Percentiles rank a stretch among this genome's conserved stretches.
Evolutionary conservation across 2,329 filamentous ascomycete species (phyloP).

Genomic region (Paraphoma sp.): DNA sequence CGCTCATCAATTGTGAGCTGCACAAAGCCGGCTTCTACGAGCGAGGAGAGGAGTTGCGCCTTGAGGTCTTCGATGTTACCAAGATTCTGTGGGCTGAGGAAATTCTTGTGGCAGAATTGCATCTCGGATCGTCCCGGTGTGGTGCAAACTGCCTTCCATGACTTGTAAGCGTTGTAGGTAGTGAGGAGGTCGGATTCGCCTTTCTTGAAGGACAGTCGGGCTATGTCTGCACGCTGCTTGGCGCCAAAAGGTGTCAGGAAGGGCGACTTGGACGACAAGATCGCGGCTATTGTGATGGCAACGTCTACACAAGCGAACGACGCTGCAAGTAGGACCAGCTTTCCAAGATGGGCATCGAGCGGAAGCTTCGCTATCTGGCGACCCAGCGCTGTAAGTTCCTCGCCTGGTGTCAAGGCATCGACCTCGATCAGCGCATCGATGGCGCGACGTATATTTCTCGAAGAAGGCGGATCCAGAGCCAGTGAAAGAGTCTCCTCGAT

Average conservation of each 20-base stretch:
- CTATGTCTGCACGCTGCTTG: constrained; percentile 79
- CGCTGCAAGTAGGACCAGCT: constrained; percentile 84
- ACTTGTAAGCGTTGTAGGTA: constrained; percentile 88
- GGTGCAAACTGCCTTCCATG: constrained; percentile 85
- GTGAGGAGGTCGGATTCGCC: constrained; percentile 92
- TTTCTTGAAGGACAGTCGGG: constrained; percentile 78
- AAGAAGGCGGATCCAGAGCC: constrained; percentile 86
- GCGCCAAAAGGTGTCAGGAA: constrained; percentile 88
- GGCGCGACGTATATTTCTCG: constrained; percentile 90
- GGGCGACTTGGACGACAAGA: constrained; percentile 92
- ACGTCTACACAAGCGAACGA: constrained; percentile 93
- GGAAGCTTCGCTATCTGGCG: constrained; percentile 86
- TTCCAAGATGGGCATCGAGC: constrained; percentile 92
- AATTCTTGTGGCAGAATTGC: constrained; percentile 94
- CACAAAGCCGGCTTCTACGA: constrained; percentile 86
- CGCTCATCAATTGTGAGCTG: constrained; percentile 77
- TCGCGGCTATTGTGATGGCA: constrained; percentile 88
- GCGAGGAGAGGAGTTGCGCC: constrained; percentile 82
- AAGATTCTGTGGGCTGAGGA: constrained; percentile 85
- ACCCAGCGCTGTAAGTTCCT: constrained; percentile 87
- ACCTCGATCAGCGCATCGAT: constrained; percentile 94
- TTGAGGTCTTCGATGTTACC: constrained; percentile 95
- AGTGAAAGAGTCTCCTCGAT: constrained; percentile 89
- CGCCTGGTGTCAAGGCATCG: constrained; percentile 78
- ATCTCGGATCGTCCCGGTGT: constrained; percentile 76